phyloP scores from a whole-genome alignment of 73 alveolate genomes.

The Paramecium octaurelia region DNA sequence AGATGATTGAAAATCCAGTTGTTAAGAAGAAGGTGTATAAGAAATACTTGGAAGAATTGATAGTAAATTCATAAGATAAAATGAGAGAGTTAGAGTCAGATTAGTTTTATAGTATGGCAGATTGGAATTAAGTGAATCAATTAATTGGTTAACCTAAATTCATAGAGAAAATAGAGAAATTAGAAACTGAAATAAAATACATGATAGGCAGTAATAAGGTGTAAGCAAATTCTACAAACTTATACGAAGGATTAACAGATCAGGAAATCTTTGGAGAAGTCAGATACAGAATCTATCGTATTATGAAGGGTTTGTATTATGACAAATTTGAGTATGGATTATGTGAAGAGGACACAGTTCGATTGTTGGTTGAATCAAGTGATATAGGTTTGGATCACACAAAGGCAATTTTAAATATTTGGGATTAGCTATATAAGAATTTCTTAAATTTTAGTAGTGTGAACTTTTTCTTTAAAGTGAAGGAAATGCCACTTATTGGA shows the following conservation, averaged over 20 bases:
- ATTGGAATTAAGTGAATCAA: conserved; percentile 64
- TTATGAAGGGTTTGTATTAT: conserved; percentile 66
- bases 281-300: conserved; percentile 65
- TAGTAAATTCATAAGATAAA: conserved; percentile 40
- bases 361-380: conserved; percentile 62
- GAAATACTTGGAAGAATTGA: conserved; percentile 29
- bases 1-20: conserved; percentile 56
- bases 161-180: conserved; percentile 22
- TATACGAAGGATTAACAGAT: conserved; percentile 49
- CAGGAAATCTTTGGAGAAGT: conserved; percentile 63
- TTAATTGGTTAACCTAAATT: conserved; percentile 45
- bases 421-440: conserved; percentile 41
- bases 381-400: conserved; percentile 69
- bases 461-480: conserved; percentile 42
- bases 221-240: neutral
- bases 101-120: conserved; percentile 55
- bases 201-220: neutral
- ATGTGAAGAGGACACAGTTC: conserved; percentile 58
- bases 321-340: conserved; percentile 64
- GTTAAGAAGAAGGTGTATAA: conserved; percentile 48
- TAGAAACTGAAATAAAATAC: neutral
- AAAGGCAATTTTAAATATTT: conserved; percentile 35
- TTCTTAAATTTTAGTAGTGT: conserved; percentile 43
- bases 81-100: conserved; percentile 62
- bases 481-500: conserved; percentile 50